Evolutionary conservation across 2,329 filamentous ascomycete species (phyloP), one percentile per base, ranked within the genome.

Genomic region (Alternaria brassicicola): DNA sequence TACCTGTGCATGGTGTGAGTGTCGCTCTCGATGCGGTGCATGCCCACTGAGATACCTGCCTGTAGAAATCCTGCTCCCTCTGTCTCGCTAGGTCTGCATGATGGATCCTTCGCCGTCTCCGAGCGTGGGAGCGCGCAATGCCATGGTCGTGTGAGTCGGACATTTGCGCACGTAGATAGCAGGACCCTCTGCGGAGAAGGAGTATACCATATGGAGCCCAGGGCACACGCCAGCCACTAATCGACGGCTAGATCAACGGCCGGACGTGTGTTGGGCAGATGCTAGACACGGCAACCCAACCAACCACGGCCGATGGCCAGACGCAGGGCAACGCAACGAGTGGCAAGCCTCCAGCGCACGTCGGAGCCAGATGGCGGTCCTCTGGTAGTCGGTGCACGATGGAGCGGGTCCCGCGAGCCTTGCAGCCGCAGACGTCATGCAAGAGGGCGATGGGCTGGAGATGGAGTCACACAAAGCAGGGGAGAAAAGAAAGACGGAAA

Each of bases 41-140:
- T 23, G 25, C 25, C 41, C 21, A 15, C 7, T 21, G 21, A 35
- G 25, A 45, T 17, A 49, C 42, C 17, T 57, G 75, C 73, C 73
- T 68, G 62, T 76, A 76, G 63, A 76, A 76, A 53, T 52, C 41
- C 52, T 59, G 55, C 52, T 76, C 73, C 56, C 74, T 70, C 57
- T 76, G 73, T 31, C 69, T 73, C 6, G 66, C 65, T 38, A 71
- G 54, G 23, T 68, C 71, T 3, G 61, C 55, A 21, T 71, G 66
- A 43, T 71, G 68, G 66, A 71, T 73, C 28, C 66, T 59, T 53
- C 60, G 58, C 53, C 61, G 64, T 41, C 54, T 56, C 46, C 53
- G 52, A 25, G 53, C 61, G 30, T 54, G 59, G n/a, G 63, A 54
- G 39, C 63, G 62, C 25, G 62, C 26, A 36, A 53, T 42, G 7